phyloP scores from a whole-genome alignment of 805 yeast genomes.

The Sugiyamaella marilandica region DNA sequence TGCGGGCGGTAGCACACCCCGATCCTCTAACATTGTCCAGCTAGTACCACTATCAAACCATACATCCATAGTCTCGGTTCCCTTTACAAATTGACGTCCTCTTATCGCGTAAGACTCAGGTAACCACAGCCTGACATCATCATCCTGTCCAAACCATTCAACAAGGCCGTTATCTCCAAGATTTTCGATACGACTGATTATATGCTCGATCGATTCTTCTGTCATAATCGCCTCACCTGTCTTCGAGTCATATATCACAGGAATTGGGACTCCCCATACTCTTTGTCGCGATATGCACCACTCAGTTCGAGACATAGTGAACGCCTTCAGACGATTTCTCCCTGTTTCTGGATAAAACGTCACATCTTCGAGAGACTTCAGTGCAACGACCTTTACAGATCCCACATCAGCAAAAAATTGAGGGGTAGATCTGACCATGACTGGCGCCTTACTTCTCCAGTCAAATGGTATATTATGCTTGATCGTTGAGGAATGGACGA shows the following conservation, averaged over 20 bases:
- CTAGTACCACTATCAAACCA: slow-evolving; percentile 98
- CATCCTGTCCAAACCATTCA: slow-evolving; percentile 64
- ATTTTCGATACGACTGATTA: slow-evolving; percentile 50
- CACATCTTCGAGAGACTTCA: slow-evolving; percentile 56
- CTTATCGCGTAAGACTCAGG: slow-evolving; percentile 45
- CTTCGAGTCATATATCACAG: slow-evolving; percentile 62
- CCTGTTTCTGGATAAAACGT: slow-evolving; percentile 74
- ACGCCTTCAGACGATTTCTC: slow-evolving; percentile 61
- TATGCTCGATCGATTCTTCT: slow-evolving; percentile 49
- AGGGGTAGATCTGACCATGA: slow-evolving; percentile 90
- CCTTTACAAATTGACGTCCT: slow-evolving; percentile 50
- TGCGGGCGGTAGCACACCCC: slow-evolving; percentile 43
- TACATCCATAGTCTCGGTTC: slow-evolving; percentile 93
- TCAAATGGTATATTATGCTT: slow-evolving; percentile 91
- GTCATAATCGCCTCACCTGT: slow-evolving; percentile 64
- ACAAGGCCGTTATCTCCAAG: slow-evolving; percentile 45
- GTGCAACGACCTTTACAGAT: slow-evolving; percentile 57
- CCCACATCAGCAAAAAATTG: slow-evolving; percentile 95
- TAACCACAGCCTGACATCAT: slow-evolving; percentile 63
- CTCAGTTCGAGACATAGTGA: slow-evolving; percentile 73
- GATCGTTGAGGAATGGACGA: slow-evolving; percentile 44
- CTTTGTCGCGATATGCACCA: slow-evolving; percentile 99
- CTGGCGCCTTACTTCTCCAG: slow-evolving; percentile 95
- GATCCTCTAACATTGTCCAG: slow-evolving; percentile 59
- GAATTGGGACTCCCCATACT: slow-evolving; percentile 97